Base-by-base conservation (phyloP, 169 alveolate genomes). In the Eimeria necatrix region DNA sequence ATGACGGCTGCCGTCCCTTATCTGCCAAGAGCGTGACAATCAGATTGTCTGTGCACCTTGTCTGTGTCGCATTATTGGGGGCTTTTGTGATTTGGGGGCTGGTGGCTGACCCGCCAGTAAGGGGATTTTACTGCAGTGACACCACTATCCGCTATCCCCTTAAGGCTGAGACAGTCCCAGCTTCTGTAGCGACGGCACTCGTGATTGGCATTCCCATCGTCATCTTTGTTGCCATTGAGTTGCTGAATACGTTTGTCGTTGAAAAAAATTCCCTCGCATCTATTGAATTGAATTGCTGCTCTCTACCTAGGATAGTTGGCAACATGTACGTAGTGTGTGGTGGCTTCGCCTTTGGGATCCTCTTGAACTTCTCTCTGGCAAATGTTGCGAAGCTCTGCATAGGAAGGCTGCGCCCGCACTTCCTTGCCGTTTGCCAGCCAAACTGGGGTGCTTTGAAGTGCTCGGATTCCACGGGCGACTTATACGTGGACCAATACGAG, bases 371-470 rank as follows among this genome's bases (percentile, higher is more conserved):
- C 51, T 56, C 92, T 1, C 51, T 92, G 1, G 88, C 95, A 6
- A 51, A 76, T 20, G 88, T 86, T 3, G 95, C 92, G 6, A 92
- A 92, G 78, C 53, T 92, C 22, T 80, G 92, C 76, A 76, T 92
- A 4, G 95, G 95, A 4, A 53, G 95, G 22, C 95, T 92, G 26
- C 60, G 95, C 41, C 95, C 95, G 48, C 95, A 92, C n/a, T 92
- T 92, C 51, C 73, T 92, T 46, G 59, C 59, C 9, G 95, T 80
- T 5, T 92, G 95, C 53, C 95, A 64, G 76, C 95, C 95, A 49
- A 76, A 92, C 86, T 92, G 95, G 95, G 16, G 16, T 3, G 14
- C 74, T 4, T 22, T 92, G 10, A 51, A 49, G 73, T 92, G 95
- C 53, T 78, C 91, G 26, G 95, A 92, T 71, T 20, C 68, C 52